Base-by-base conservation (phyloP, 371 early-diverging fungal species). In the Blastocladiella emersonii region DNA sequence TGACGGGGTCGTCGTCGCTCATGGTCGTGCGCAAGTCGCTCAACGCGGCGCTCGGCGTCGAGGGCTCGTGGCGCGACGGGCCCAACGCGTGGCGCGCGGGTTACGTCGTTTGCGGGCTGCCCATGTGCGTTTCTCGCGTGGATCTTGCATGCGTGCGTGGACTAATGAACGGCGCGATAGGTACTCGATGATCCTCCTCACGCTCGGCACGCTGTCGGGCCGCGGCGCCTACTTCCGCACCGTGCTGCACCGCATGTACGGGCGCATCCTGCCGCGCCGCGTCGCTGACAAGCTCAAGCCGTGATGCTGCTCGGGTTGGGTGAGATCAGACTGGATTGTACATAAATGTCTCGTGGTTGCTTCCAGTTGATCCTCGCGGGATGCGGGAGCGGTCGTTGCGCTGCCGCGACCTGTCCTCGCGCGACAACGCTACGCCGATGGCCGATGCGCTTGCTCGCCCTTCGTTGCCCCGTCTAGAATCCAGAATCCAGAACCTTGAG, bases 1-100 rank as follows among this genome's bases (percentile, higher is more conserved):
- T 59, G 59, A 59, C 59, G 32, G 59, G 59, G n/a, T 59, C 59
- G 37, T 41, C 41, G 23, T 59, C 59, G 37, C 10, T 59, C 35
- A n/a, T 37, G 59, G 37, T 59, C 21, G 59, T 59, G n/a, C 59
- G 59, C 25, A 34, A 30, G 37, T n/a, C 25, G n/a, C 8, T 59
- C 27, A 59, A 59, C 37, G 15, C 8, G 59, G 37, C 44, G 35
- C 32, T 37, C 8, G 59, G 59, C 21, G 35, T n/a, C 7, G 48
- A 48, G 25, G 53, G 53, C 13, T 51, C 53, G 32, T 13, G 27
- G 32, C 13, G 17, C 21, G 53, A 51, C 3, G 53, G 53, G 8
- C 53, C 53, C 8, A 51, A 51, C 17, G 7, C 30, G 30, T 51
- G 53, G 53, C 53, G 53, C 21, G 27, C 32, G 1, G 53, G 15